Base-by-base conservation (phyloP, 2,329 filamentous ascomycete genomes). In the Polychaeton citri region DNA sequence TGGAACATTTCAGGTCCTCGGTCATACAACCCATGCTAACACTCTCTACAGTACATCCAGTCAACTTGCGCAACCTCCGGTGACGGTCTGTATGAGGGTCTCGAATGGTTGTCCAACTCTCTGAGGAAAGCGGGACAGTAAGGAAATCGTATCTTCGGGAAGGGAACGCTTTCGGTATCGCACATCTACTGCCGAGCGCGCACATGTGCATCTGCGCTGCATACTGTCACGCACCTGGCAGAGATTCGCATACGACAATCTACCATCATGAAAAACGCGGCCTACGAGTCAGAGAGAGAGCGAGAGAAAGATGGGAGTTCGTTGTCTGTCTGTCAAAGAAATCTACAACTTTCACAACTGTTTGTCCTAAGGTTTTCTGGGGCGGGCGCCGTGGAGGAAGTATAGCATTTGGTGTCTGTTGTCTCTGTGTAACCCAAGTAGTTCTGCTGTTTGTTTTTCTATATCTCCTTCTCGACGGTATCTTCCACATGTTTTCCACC, bases 21-120 rank as follows among this genome's bases (percentile, higher is more conserved):
- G n/a, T 28, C 12, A 21, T 13, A 21, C 20, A n/a, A 15, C 6
- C 21, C 13, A 28, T 1, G 34, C 33, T 42, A 28, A 42, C 33
- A 12, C 20, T 32, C 20, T 10, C 17, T 35, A 42, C 49, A 69
- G 88, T 96, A 92, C 75, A 96, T 96, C 69, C 88, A 96, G 86
- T 94, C 88, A 49, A 96, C 90, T 62, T 96, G 88, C 72, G 88
- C 88, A 64, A 96, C 90, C 53, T 94, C 87, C 50, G 88, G 88
- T 76, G 90, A 96, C 66, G 88, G 88, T 85, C 82, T 96, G 58
- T 96, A 96, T 68, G 88, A 96, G 71, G 88, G 88, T 79, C 84
- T 96, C 58, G 87, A 69, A 53, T 68, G 65, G 65, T 56, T 68
- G 58, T 66, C 63, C 62, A 68, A 66, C 60, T 66, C 64, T 44